Evolutionary conservation across 495 filamentous ascomycete species (phyloP), one percentile per base, ranked within the genome.

Genomic region (Talaromyces borbonicus): DNA sequence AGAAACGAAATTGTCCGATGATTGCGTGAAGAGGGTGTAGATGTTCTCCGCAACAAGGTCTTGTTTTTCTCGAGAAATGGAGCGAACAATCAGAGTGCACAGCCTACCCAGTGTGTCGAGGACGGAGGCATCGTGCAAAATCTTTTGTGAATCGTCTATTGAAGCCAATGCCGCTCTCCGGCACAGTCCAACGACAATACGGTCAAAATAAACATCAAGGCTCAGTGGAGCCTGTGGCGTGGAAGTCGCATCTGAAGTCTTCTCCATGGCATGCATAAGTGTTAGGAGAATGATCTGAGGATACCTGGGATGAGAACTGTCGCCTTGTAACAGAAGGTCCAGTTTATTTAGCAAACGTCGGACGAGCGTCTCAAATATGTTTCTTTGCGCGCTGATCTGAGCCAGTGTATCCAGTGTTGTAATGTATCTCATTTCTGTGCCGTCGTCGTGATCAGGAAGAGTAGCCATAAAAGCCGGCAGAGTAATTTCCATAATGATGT

Each of bases 381-480:
- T 69, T 42, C 69, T 68, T 49, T 85, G 83, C 12, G 71, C 65
- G 43, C 77, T 79, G 6, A 87, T 74, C 48, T 84, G 76, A 3
- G 83, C 83, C 38, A 87, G 68, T 1, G 66, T 78, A 54, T 85
- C 83, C 12, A 87, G 60, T 0, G 78, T 80, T 3, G 72, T 56
- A n/a, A 75, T 39, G 52, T 83, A 84, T 3, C 55, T 50, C 15
- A 54, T 52, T 23, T 61, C 64, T 0, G 55, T 55, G 8, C 66
- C 64, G 20, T 71, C 60, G 41, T 74, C 74, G 18, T 63, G 60
- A 37, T 85, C 81, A 3, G 83, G 83, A 1, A 87, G 63, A 22
- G 75, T 73, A 1, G 82, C 82, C 65, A 86, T 77, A 53, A 87
- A 85, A 8, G 78, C 77, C 11, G 83, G 83, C 59, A 87, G 80